phyloP scores from a whole-genome alignment of 108 stramenopile genomes.

The Aureococcus anophagefferens region DNA sequence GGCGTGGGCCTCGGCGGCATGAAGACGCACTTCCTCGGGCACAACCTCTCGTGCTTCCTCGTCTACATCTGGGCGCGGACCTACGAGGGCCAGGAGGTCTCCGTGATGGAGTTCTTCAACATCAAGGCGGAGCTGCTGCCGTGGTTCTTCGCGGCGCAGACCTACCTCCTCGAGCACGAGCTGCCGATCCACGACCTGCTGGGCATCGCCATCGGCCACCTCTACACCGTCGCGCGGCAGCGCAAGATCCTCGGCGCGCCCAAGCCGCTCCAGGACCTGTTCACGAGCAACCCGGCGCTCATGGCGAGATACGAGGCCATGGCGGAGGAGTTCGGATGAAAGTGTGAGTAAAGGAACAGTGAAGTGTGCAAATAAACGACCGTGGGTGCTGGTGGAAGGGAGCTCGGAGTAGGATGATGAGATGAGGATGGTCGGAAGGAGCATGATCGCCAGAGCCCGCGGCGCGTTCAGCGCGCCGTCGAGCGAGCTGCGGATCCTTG shows the following conservation, averaged over 20 bases:
- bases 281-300: background rate
- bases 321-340: background rate
- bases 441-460: too few species aligned
- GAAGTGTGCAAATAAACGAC: too few species aligned
- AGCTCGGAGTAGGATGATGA: too few species aligned
- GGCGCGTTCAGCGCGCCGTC: too few species aligned
- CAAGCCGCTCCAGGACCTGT: background rate
- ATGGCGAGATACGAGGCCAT: background rate
- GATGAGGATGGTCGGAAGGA: too few species aligned
- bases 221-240: constrained; percentile 34
- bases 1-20: constrained; percentile 62
- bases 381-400: too few species aligned
- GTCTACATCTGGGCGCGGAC: constrained; percentile 90
- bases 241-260: background rate
- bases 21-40: constrained; percentile 66
- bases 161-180: constrained; percentile 83
- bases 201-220: constrained; percentile 88
- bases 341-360: too few species aligned
- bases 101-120: constrained; percentile 72
- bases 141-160: constrained; percentile 52
- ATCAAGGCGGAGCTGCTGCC: constrained; percentile 32
- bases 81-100: constrained; percentile 84
- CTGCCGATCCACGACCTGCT: constrained; percentile 77
- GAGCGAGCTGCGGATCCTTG: too few species aligned
- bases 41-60: constrained; percentile 84